phyloP scores from a whole-genome alignment of 2,329 filamentous ascomycete genomes.

The Pseudogymnoascus sp. region DNA sequence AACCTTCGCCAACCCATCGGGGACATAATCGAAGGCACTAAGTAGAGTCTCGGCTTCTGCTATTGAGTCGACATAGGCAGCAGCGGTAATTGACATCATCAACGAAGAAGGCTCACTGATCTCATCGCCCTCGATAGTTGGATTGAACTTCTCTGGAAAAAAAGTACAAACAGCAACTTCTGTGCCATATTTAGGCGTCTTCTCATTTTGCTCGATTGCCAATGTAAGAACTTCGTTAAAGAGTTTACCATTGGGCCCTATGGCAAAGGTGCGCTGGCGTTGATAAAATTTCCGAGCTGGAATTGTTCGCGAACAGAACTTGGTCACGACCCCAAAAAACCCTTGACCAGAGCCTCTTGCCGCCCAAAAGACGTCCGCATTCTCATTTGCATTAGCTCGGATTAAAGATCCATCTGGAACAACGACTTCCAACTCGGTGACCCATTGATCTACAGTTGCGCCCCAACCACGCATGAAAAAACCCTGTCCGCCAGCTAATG shows the following conservation, averaged over 20 bases:
- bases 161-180: conserved; percentile 10
- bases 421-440: too few species aligned
- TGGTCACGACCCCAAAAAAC: conserved; percentile 22
- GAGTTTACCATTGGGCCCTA: background rate
- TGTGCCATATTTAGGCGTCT: conserved; percentile 10
- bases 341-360: conserved; percentile 29
- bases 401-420: too few species aligned
- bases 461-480: too few species aligned
- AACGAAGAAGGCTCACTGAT: background rate
- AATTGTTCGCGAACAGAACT: conserved; percentile 18
- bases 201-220: conserved; percentile 10
- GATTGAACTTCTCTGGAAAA: conserved; percentile 5
- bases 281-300: background rate
- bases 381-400: conserved; percentile 20
- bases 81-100: background rate
- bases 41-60: conserved; percentile 9
- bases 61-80: conserved; percentile 10
- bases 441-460: too few species aligned
- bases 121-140: background rate
- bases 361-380: conserved; percentile 32
- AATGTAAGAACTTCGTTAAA: conserved; percentile 13
- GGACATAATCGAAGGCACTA: conserved; percentile 10
- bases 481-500: too few species aligned
- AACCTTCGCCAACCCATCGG: background rate
- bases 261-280: too few species aligned